Conservation (phyloP, 768 basidiomycete species). For the Crepidotus variabilis region DNA sequence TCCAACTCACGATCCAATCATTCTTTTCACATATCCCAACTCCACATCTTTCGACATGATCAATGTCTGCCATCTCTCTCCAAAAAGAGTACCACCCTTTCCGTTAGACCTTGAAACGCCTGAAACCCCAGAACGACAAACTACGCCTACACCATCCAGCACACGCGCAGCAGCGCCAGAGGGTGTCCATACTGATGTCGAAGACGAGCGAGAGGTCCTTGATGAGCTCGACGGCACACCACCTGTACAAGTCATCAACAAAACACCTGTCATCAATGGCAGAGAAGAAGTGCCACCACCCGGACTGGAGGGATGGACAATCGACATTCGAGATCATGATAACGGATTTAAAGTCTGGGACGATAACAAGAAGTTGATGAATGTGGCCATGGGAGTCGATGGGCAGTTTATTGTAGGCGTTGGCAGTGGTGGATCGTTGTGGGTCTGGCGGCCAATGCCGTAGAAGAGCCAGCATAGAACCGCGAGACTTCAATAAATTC, state of each 20-base stretch:
- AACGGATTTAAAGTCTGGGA: conserved; percentile 4
- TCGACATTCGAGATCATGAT: conserved; percentile 11
- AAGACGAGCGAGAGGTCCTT: conserved; percentile 2
- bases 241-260: conserved; percentile 4
- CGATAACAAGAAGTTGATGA: conserved; percentile 27
- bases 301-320: conserved; percentile 16
- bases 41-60: conserved; percentile 37
- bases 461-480: too few relatives aligned
- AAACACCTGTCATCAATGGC: conserved; percentile 5
- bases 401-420: conserved; percentile 39
- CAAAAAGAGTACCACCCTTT: conserved; percentile 39
- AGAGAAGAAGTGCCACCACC: conserved; percentile 11
- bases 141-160: background rate
- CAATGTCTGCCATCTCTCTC: conserved; percentile 43
- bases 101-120: conserved; percentile 21
- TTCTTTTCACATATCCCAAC: conserved; percentile 38
- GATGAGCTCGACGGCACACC: background rate
- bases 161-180: background rate
- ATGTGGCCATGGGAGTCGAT: conserved; percentile 38
- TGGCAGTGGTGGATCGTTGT: conserved; percentile 34
- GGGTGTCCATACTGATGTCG: background rate
- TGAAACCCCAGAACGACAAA: background rate
- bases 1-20: conserved; percentile 47
- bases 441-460: conserved; percentile 31
- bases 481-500: too few relatives aligned